Percentiles rank a stretch among this genome's conserved stretches.
Evolutionary conservation across 2,329 filamentous ascomycete species (phyloP).

Genomic region (Aureobasidium sp.): DNA sequence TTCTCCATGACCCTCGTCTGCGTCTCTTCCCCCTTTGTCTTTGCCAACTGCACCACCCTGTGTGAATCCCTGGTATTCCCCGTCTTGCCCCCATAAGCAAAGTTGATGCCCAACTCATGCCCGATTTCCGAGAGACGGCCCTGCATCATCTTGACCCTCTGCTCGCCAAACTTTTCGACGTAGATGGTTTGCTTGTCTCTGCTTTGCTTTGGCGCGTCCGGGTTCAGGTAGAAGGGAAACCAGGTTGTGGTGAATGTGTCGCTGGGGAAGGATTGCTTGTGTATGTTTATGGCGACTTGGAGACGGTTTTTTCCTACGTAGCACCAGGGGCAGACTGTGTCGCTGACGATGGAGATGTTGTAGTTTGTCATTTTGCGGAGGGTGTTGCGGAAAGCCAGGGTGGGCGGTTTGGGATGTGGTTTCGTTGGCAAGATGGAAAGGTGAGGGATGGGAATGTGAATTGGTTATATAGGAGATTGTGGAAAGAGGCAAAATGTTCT

Average conservation of each 20-base stretch:
- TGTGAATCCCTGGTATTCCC: conserved; percentile 76
- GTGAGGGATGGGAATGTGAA: neutral
- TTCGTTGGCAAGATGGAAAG: neutral
- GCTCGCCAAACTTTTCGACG: conserved; percentile 53
- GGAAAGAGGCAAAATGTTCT: neutral
- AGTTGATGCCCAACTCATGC: conserved; percentile 58
- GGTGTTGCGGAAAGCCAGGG: conserved; percentile 18
- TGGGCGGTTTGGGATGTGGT: conserved; percentile 15
- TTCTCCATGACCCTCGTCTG: conserved; percentile 54
- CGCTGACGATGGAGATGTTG: conserved; percentile 68
- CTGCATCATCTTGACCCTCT: conserved; percentile 50
- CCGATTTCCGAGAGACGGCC: conserved; percentile 51
- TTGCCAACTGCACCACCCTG: conserved; percentile 62
- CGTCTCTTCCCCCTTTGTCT: conserved; percentile 41
- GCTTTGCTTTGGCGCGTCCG: conserved; percentile 46
- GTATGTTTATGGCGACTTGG: conserved; percentile 58
- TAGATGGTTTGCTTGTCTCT: conserved; percentile 50
- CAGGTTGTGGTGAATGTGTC: conserved; percentile 68
- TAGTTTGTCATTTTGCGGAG: conserved; percentile 57
- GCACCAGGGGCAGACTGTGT: conserved; percentile 69
- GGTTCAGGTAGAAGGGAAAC: conserved; percentile 75
- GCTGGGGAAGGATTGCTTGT: conserved; percentile 44
- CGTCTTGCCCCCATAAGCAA: conserved; percentile 60
- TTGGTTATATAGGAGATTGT: neutral
- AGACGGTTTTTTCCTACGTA: conserved; percentile 73